These are phyloP conservation scores for Micractinium conductrix DNA, from an alignment of 139 green algal species.

Conservation along the genomic window DNA sequence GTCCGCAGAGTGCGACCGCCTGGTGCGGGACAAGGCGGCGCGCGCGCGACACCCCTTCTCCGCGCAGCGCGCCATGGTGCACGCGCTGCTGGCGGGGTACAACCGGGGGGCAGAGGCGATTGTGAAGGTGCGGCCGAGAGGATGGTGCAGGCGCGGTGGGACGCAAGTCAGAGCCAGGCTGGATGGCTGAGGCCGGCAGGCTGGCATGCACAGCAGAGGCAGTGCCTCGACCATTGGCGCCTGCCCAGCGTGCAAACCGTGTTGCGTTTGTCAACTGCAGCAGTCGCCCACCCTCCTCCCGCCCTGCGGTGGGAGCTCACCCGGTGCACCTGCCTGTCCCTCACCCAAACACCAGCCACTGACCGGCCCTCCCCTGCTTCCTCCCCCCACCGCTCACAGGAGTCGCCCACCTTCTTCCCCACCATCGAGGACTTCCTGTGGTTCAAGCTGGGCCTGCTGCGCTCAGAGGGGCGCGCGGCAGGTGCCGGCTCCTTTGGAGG, in stretches of 20 bases:
- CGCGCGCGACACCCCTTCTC: slow-evolving; percentile 29
- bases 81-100: slow-evolving; percentile 75
- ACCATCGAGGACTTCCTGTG: slow-evolving; percentile 97
- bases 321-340: not conserved
- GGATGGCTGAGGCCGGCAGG: no score
- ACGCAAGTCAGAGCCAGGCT: no score
- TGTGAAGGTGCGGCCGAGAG: slow-evolving; percentile 27
- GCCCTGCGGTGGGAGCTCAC: not conserved
- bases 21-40: slow-evolving; percentile 55
- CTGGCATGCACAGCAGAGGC: no score
- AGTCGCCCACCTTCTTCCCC: slow-evolving; percentile 63
- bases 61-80: slow-evolving; percentile 60
- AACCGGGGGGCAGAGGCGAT: slow-evolving; percentile 65
- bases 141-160: no score
- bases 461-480: not conserved
- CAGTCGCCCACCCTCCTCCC: no score
- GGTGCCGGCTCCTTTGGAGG: not conserved
- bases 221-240: no score
- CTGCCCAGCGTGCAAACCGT: no score
- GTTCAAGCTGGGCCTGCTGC: slow-evolving; percentile 77
- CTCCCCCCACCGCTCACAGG: slow-evolving; percentile 5
- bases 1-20: slow-evolving; percentile 65
- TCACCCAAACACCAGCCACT: not conserved
- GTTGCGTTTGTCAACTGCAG: no score
- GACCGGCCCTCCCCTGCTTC: not conserved